These are phyloP conservation scores for Chrysanthemum lavandulifolium DNA, from an alignment of 129 eudicot genomes.

Conservation along the genomic window DNA sequence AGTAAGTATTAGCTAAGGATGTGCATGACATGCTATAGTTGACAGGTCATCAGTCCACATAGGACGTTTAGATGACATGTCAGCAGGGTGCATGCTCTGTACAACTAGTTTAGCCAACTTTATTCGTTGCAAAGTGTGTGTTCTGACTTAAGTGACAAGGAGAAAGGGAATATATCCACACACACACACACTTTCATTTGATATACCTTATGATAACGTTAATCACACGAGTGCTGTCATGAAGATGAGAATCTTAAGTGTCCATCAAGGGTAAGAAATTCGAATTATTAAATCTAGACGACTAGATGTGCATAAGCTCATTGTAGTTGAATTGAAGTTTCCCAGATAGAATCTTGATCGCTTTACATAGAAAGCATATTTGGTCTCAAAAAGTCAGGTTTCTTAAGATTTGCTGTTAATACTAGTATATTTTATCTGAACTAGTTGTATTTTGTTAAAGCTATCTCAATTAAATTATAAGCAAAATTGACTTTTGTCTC, in stretches of 20 bases:
- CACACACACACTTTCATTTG: neutral
- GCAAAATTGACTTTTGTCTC: too few relatives aligned
- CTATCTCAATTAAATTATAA: neutral
- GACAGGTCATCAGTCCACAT: too few relatives aligned
- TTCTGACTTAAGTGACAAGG: neutral
- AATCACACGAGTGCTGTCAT: neutral
- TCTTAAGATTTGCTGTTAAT: neutral
- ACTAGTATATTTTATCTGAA: neutral
- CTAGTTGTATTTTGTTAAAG: neutral
- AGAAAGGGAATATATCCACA: neutral
- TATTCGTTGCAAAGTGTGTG: neutral
- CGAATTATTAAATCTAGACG: too few relatives aligned
- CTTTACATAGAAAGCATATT: too few relatives aligned
- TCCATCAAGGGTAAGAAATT: neutral
- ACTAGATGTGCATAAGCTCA: too few relatives aligned
- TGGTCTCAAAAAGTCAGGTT: neutral
- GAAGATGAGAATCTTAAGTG: neutral
- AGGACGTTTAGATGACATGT: neutral
- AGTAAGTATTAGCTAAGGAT: too few relatives aligned
- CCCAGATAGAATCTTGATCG: too few relatives aligned
- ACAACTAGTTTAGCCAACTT: neutral
- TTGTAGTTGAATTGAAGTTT: too few relatives aligned
- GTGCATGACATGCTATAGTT: too few relatives aligned
- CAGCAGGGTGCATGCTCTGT: neutral
- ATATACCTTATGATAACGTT: neutral